Evolutionary conservation across 352 stramenopile species (phyloP).

Genomic region (Thalassiosira livingstoniorum): DNA sequence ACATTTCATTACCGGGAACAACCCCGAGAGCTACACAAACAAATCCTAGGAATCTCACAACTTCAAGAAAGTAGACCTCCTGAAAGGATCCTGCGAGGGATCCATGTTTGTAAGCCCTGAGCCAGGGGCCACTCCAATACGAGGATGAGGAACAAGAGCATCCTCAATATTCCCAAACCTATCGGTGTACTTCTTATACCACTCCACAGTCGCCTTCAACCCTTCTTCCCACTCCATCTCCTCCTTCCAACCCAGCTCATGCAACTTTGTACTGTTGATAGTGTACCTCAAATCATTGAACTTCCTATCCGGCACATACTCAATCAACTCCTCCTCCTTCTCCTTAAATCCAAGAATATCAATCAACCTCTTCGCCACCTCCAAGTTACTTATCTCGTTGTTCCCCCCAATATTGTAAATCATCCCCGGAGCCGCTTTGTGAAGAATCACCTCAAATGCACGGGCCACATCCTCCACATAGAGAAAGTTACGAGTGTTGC

Average conservation of each 20-base stretch:
- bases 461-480: conserved; percentile 96
- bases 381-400: conserved; percentile 87
- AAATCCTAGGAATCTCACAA: no score
- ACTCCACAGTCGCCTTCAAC: conserved; percentile 91
- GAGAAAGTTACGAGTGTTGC: conserved; percentile 96
- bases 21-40: no score
- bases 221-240: conserved; percentile 92
- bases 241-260: conserved; percentile 93
- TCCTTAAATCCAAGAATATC: conserved; percentile 82
- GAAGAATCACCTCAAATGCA: conserved; percentile 96
- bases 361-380: conserved; percentile 92
- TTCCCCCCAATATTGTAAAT: conserved; percentile 97
- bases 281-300: conserved; percentile 98
- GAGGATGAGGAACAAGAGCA: conserved; percentile 83
- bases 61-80: no score
- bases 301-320: conserved; percentile 91
- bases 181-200: conserved; percentile 86
- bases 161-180: conserved; percentile 86
- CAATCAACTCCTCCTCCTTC: conserved; percentile 83
- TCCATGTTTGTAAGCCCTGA: conserved; percentile 29
- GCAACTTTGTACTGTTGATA: conserved; percentile 93
- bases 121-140: conserved; percentile 66
- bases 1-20: no score
- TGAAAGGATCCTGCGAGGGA: no score
- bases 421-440: conserved; percentile 91